Evolutionary conservation across 495 filamentous ascomycete species (phyloP), one percentile per base, ranked within the genome.

Genomic region (Saxispiralis lemnorum): DNA sequence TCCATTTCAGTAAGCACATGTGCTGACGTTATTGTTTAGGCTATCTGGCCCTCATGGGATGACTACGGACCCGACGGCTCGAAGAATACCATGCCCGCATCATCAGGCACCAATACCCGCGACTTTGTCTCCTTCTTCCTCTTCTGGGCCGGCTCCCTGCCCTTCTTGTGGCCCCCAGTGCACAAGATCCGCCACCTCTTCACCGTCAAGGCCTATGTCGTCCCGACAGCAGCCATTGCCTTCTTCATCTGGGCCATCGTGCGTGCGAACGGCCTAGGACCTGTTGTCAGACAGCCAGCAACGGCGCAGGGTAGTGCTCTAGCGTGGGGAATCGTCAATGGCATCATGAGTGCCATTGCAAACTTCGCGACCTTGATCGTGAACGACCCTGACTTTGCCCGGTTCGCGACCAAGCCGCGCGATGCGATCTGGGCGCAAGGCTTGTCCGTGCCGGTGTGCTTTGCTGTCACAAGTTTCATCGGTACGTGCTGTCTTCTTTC

Each of bases 181-280:
- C 73, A 81, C 53, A 65, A 78, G 61, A 71, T 83, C 52, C 66
- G 87, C 40, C 87, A 94, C 60, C 66, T 95, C 16, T 95, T 95
- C 59, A 94, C 87, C 15, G 82, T 81, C 54, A 95, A 95, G 63
- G 72, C 85, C 6, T 81, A 73, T 55, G 75, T 92, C 48, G 87
- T 92, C 2, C 87, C 87, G 0, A 67, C 71, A 33, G 85, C 85
- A 19, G 86, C 81, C 34, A 69, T 94, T 42, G 72, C 81, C 17
- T 93, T 87, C 67, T 84, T 93, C 61, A 85, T 86, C 49, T 95
- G 87, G 86, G 72, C 83, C 9, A 73, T 93, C 33, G 73, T 83
- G 42, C 75, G 80, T 21, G 86, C 87, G 21, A 70, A 86, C 14
- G 87, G 86, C 9, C 69, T 86, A 37, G 87, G 87, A 1, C 86